These are phyloP conservation scores for Xylaria digitata DNA, from an alignment of 2,329 filamentous ascomycete genomes.

Conservation along the genomic window DNA sequence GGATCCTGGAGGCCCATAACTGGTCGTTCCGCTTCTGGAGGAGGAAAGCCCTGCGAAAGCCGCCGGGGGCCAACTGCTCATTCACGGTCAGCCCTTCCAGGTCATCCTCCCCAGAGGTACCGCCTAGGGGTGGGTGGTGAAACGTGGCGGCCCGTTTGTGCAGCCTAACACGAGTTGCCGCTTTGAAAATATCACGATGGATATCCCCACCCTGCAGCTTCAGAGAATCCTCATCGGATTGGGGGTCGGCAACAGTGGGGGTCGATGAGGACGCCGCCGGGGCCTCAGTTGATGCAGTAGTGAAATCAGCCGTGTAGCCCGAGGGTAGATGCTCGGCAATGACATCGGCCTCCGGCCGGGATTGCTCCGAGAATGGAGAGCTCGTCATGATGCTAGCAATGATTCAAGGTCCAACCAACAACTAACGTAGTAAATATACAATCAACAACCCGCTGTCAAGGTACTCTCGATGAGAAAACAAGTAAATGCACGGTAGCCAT, in stretches of 20 bases:
- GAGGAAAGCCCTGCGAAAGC: constrained; percentile 63
- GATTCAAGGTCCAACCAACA: neutral
- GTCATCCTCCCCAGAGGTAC: constrained; percentile 52
- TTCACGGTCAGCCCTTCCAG: constrained; percentile 48
- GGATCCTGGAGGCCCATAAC: constrained; percentile 58
- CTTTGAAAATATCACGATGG: constrained; percentile 80
- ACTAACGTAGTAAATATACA: neutral
- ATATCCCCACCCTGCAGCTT: constrained; percentile 81
- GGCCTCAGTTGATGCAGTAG: constrained; percentile 45
- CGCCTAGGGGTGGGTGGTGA: constrained; percentile 63
- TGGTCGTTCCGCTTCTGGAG: constrained; percentile 52
- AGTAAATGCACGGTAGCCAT: constrained; percentile 27
- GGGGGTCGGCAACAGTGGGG: constrained; percentile 44
- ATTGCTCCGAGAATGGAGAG: constrained; percentile 27
- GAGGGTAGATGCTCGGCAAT: constrained; percentile 40
- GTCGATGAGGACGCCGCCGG: constrained; percentile 36
- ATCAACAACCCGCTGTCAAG: constrained; percentile 17
- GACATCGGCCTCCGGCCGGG: constrained; percentile 37
- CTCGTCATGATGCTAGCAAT: constrained; percentile 19
- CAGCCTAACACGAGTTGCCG: constrained; percentile 68
- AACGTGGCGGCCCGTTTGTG: constrained; percentile 73
- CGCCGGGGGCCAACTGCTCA: constrained; percentile 54
- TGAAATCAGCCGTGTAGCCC: constrained; percentile 56
- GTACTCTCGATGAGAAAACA: constrained; percentile 21
- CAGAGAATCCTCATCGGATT: constrained; percentile 71